Percentiles rank a stretch among this genome's conserved stretches.
Evolutionary conservation across 129 eudicot genomes (phyloP).

Genomic region (Helichrysum umbraculigerum): DNA sequence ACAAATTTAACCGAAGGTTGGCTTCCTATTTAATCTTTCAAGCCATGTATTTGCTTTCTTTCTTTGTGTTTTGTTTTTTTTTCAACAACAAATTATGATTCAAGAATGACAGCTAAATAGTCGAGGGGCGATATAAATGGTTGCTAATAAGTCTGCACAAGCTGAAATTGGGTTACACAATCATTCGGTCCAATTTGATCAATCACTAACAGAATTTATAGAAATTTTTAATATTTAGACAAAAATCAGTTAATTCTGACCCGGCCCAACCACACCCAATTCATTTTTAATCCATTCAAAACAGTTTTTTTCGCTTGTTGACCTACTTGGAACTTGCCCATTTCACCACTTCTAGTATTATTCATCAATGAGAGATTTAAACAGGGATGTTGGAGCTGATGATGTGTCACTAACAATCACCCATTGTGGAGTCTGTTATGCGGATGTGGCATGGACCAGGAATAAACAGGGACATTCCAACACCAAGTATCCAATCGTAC

Average conservation of each 20-base stretch:
- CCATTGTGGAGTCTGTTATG: conserved; percentile 88
- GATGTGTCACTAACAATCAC: conserved; percentile 69
- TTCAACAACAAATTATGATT: background rate
- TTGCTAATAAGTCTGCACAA: too few relatives aligned
- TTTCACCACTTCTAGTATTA: background rate
- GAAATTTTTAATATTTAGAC: too few relatives aligned
- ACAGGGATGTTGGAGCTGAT: conserved; percentile 68
- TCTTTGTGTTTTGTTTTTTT: too few relatives aligned
- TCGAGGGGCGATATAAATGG: too few relatives aligned
- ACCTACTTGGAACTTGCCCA: too few relatives aligned
- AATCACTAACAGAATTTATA: too few relatives aligned
- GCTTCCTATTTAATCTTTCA: background rate
- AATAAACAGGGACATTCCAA: conserved; percentile 50
- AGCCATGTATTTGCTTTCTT: background rate
- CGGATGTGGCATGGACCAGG: conserved; percentile 88
- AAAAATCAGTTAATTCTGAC: too few relatives aligned
- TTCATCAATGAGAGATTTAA: conserved; percentile 5
- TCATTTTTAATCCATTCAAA: too few relatives aligned
- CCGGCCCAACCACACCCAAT: too few relatives aligned
- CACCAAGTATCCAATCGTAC: conserved; percentile 77
- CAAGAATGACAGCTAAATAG: background rate
- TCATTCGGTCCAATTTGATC: too few relatives aligned
- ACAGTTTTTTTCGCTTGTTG: too few relatives aligned
- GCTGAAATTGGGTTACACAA: too few relatives aligned
- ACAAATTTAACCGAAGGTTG: background rate